Evolutionary conservation across 148 eudicot species (phyloP), one percentile per base, ranked within the genome.

Genomic region (Nepenthes mirabilis): DNA sequence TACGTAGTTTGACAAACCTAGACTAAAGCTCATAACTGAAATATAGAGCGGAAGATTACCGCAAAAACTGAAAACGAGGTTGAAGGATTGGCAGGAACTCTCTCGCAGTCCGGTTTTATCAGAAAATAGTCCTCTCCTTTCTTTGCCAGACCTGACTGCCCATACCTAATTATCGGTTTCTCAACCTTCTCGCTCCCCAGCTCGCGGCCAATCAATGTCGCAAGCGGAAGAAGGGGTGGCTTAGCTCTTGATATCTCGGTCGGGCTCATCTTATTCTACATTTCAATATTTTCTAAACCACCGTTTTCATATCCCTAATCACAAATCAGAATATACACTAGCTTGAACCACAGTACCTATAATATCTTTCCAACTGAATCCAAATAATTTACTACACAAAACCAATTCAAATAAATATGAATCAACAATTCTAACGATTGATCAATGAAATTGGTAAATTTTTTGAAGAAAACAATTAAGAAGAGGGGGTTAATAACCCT

Each of bases 41-140:
- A 23, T 34, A 34, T 58, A 62, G 33, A 4, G 54, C 8, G 54
- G 33, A n/a, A 52, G 40, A 63, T 59, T 86, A 93, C 99, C 83
- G 84, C 99, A 45, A 86, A 93, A 72, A 84, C 85, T 1, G 95
- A 86, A 71, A 93, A 93, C 1, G 91, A 74, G 0, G 91, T 77
- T 0, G 88, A 77, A 9, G 88, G 78, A 80, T 86, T 61, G 67
- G 95, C 95, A 6, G 84, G 82, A 81, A 93, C 69, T 65, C 98
- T 83, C 72, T 79, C 79, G 64, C 85, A 83, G 66, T 88, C 91
- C 9, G 74, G 76, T 73, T 88, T 83, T 56, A 89, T 80, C 70
- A 93, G 70, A 68, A 86, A 84, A 58, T 75, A 89, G 76, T 93
- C 99, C 74, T 93, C 99, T 68, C 99, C 99, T 76, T 93, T 93